Conservation (phyloP, 345 rosid genomes). For the Syzygium aromaticum region DNA sequence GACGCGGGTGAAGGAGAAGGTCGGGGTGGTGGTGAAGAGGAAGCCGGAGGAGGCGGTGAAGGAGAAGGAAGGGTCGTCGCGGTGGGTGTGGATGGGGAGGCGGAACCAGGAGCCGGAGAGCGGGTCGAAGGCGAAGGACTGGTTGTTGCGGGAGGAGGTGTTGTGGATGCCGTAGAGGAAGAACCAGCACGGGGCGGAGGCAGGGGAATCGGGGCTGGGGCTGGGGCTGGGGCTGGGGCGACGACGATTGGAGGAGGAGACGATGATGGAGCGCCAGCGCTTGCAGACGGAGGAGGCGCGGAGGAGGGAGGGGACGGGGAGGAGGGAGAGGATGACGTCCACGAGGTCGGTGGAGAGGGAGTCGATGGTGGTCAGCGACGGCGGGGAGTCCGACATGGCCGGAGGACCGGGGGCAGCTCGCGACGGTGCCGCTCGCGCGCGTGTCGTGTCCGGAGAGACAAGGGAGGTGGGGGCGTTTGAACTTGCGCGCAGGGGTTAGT, state of each 20-base stretch:
- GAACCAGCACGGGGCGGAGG: slow-evolving; percentile 61
- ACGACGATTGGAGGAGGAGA: slow-evolving; percentile 21
- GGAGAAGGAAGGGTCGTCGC: slow-evolving; percentile 16
- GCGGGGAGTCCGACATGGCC: slow-evolving; percentile 1
- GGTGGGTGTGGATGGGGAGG: slow-evolving; percentile 30
- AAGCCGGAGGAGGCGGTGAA: slow-evolving; percentile 45
- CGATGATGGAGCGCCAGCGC: slow-evolving; percentile 46
- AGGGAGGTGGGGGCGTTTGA: not conserved
- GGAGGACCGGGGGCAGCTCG: not conserved
- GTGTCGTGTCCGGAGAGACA: not conserved
- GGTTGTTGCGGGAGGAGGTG: slow-evolving; percentile 64
- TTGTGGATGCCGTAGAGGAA: slow-evolving; percentile 89
- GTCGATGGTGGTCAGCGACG: slow-evolving; percentile 21
- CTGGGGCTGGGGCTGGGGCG: not conserved
- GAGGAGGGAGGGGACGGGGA: slow-evolving; percentile 65
- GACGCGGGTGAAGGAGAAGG: slow-evolving; percentile 52
- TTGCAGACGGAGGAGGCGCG: slow-evolving; percentile 77
- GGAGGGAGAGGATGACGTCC: slow-evolving; percentile 50
- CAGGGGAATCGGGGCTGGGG: slow-evolving; percentile 3
- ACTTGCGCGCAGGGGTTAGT: not conserved
- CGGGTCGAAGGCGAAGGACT: slow-evolving; percentile 84
- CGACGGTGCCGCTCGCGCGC: not conserved
- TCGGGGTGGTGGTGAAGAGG: slow-evolving; percentile 64
- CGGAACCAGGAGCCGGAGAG: slow-evolving; percentile 57
- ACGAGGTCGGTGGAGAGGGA: slow-evolving; percentile 46